Evolutionary conservation across 2,329 filamentous ascomycete genomes (phyloP), one percentile per base, ranked within the genome.

Genomic region (Apiospora kogelbergensis): DNA sequence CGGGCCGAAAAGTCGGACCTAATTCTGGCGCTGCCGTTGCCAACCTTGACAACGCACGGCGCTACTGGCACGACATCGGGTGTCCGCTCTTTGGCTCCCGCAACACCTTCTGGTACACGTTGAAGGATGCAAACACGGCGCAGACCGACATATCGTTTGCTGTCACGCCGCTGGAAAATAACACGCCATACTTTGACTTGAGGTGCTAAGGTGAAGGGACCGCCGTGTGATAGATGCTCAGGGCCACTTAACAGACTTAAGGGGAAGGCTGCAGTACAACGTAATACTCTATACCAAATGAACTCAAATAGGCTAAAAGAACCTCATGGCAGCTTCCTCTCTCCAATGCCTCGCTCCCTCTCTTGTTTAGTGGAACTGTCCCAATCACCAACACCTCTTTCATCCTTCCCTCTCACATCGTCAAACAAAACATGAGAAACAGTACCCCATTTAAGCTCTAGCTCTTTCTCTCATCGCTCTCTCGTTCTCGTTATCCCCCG

Each of bases 51-150:
- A 75, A 77, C 67, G 74, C 75, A 10, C 73, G 72, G 66, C 69
- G 68, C 26, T 80, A 78, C 72, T 80, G 78, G 75, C 71, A 76
- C 33, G 73, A 76, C 2, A 69, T 78, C 20, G 76, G 76, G n/a
- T 78, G 76, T 65, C 70, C 72, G 24, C 70, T 76, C 7, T 77
- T 78, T 65, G 73, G 74, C n/a, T 69, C 73, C 33, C 78, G 78
- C 65, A 80, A 78, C 67, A 82, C 83, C 37, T 89, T 84, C 79
- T 89, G 86, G 83, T 86, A 85, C 75, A 85, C 83, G 30, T 80
- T 88, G n/a, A 82, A 86, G 71, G 86, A 89, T 73, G 82, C 81
- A 41, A 79, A 78, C 68, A 79, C 76, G 42, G 79, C 78, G 53
- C 81, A 75, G 65, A 71, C 70, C 3, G 72, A 76, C 24, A 73